Evolutionary conservation across 768 basidiomycete genomes (phyloP), one percentile per base, ranked within the genome.

Genomic region (Sporobolomyces roseus): DNA sequence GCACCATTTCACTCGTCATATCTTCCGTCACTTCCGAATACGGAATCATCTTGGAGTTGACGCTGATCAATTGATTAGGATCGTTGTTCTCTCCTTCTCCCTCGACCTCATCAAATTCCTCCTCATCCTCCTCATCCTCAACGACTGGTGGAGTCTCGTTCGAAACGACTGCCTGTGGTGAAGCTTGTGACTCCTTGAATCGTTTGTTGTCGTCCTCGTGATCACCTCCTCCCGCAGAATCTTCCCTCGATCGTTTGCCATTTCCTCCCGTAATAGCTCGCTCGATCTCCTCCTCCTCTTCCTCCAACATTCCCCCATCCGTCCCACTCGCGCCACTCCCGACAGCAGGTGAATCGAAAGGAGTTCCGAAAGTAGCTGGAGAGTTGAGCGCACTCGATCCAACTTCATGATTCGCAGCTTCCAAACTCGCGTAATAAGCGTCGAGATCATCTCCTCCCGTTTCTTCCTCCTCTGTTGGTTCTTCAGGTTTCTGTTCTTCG

Each of bases 11-110:
- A n/a, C 63, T 63, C 25, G 68, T 69, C 66, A 74, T 65, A 23
- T 92, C 93, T 74, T 96, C 93, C 4, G 90, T 93, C 49, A 98
- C 85, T 70, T 87, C 82, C 5, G 87, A 89, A 74, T 89, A 88
- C 10, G 85, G 83, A 74, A 89, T 86, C 25, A 85, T 82, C 46
- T 82, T 80, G 19, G 92, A 91, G 67, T 87, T 87, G 30, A 97
- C 92, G 68, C 59, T 74, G 70, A 67, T 67, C 63, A 71, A 50
- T 62, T 73, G 65, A 38, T 77, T 61, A 48, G 74, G 72, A 43
- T 77, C 70, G 43, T 48, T 66, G 53, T 74, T 65, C 59, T 64
- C 58, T 38, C 75, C 73, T 32, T 59, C 52, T 23, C 33, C 54
- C 4, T 79, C 70, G 73, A 79, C 63, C 10, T 58, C 43, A 33